Base-by-base conservation (phyloP, 345 rosid species). In the Moringa oleifera region DNA sequence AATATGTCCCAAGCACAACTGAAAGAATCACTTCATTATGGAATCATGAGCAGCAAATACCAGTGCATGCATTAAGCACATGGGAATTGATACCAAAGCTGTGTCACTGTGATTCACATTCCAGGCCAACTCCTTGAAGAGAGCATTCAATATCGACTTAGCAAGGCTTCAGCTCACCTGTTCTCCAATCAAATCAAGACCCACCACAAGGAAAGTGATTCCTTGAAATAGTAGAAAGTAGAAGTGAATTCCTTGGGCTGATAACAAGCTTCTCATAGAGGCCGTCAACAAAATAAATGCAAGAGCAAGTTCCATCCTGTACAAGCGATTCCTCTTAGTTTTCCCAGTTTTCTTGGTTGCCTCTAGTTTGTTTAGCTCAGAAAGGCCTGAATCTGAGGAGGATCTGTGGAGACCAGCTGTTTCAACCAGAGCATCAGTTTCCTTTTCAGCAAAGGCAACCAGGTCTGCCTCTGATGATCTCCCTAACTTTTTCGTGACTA, bases 381-480 rank as follows among this genome's bases (percentile, higher is more conserved):
- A 69, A 61, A 87, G 75, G 67, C 85, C 89, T 33, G 96, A 83
- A 20, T 91, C 96, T 18, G 94, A 91, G 20, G 80, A 67, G 4
- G 91, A 86, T 68, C 91, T 70, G 2, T 66, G 75, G 11, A 88
- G 63, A 69, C 51, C 59, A 22, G 72, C 50, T 6, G 79, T 53
- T 47, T 72, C 81, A 6, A 60, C 55, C 18, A 82, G 61, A 37
- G 85, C 59, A 22, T 84, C 80, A 13, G 81, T 46, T 71, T 77
- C 90, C 71, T 79, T 85, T 59, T 87, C 97, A 28, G 70, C 86
- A 51, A 72, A 82, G 24, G 86, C 80, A 68, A 90, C 83, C 36
- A 88, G 82, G 77, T 91, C 97, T 2, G 96, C 80, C 77, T 91
- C 97, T 4, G 97, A 91, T 62, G 97, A 85, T 74, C 98, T 85